Base-by-base conservation (phyloP, 495 filamentous ascomycete species). In the Trichoderma reesei region DNA sequence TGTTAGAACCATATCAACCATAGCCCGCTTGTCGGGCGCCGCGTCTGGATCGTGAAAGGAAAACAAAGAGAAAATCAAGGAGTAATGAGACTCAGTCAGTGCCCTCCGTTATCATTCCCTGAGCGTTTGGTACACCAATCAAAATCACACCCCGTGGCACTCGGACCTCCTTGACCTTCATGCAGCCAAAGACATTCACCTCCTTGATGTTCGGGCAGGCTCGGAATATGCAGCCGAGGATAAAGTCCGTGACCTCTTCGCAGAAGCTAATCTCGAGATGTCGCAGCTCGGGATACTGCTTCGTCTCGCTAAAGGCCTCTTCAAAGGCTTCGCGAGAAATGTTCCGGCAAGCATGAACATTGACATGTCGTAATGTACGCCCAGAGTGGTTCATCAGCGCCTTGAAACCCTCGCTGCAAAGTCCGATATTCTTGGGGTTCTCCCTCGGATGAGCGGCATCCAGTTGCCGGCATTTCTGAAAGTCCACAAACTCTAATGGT, bases 371-470 rank as follows among this genome's bases (percentile, higher is more conserved):
- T 1, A 96, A 74, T 10, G 68, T 73, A 8, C 70, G 67, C 42
- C 89, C 88, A 0, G 91, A 96, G 70, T 96, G 92, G n/a, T 74
- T 74, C 89, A 97, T 96, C 61, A 96, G 72, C 1, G 90, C 87
- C 59, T 79, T 68, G 73, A 97, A 92, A 0, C 89, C 90, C 44
- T 79, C 70, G 10, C 85, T 87, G 54, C 85, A 89, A 63, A 96
- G 83, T 18, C 91, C 91, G 38, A 89, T 74, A 20, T 78, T 76
- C 65, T 86, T 76, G 2, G 85, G 81, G 68, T 88, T 90, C n/a
- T 72, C 67, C 20, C 74, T 69, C 18, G 79, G 77, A 0, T 70
- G 61, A 26, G 78, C 69, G 65, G 88, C 82, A 67, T 96, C 90
- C 36, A 92, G 69, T 67, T 91, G 83, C 38, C 91, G 86, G 64